Percentiles rank a stretch among this genome's conserved stretches.
phyloP scores from a whole-genome alignment of 1,284 basidiomycete genomes.

The Ganoderma multipileum region DNA sequence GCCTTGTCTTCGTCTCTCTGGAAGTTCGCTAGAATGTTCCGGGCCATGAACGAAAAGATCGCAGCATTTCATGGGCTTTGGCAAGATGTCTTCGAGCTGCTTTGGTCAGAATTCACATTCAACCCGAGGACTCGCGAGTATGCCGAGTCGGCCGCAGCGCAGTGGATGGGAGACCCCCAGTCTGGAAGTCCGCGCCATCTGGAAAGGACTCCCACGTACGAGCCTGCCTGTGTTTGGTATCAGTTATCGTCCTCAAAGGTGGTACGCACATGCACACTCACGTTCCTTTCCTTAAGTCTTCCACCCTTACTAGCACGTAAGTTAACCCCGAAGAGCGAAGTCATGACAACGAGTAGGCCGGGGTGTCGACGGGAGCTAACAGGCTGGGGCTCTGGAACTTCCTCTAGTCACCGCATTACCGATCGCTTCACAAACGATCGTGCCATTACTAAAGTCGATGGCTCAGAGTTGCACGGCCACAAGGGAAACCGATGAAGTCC shows the following conservation, averaged over 20 bases:
- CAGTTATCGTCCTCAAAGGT: too few relatives aligned
- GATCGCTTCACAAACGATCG: too few relatives aligned
- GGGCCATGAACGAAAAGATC: not conserved
- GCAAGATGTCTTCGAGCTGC: not conserved
- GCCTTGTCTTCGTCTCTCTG: not conserved
- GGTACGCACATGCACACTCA: too few relatives aligned
- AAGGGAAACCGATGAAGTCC: too few relatives aligned
- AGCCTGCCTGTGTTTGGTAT: too few relatives aligned
- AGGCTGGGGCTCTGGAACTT: not conserved
- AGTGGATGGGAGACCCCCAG: too few relatives aligned
- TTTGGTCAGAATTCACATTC: not conserved
- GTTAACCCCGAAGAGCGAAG: not conserved
- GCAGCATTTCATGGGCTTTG: not conserved
- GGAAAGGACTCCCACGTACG: too few relatives aligned
- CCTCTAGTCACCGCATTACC: not conserved
- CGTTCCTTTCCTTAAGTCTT: too few relatives aligned
- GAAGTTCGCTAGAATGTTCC: not conserved
- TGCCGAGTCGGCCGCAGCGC: not conserved
- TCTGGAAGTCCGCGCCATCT: too few relatives aligned
- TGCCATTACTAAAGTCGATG: too few relatives aligned
- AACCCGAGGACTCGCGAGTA: not conserved
- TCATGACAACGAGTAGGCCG: not conserved
- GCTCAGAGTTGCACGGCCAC: too few relatives aligned
- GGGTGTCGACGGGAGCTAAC: not conserved
- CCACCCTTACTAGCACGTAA: not conserved